Evolutionary conservation across 1,139 yeast species (phyloP).

Genomic region (Candida mesenterica): DNA sequence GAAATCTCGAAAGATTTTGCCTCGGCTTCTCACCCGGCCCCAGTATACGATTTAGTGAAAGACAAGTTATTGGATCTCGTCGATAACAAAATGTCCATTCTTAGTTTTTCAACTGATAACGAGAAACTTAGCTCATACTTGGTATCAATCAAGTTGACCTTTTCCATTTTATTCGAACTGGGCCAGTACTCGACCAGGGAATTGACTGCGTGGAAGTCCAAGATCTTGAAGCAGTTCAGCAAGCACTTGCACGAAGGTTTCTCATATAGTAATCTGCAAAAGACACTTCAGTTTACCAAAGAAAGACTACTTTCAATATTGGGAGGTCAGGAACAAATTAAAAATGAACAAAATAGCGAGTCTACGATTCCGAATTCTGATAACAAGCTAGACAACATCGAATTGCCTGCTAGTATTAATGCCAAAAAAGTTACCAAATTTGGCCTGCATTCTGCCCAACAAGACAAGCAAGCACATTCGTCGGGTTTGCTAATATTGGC

Average conservation of each 20-base stretch:
- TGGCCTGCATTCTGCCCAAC: conserved; percentile 2
- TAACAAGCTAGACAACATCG: conserved; percentile 35
- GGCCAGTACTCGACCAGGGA: conserved; percentile 7
- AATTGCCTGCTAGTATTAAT: conserved; percentile 40
- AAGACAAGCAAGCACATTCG: conserved; percentile 13
- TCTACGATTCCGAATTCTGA: not conserved
- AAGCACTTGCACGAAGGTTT: conserved; percentile 18
- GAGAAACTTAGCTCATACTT: conserved; percentile 30
- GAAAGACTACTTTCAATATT: conserved; percentile 9
- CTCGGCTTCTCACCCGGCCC: conserved; percentile 2
- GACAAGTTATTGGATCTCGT: conserved; percentile 27
- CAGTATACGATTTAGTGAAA: conserved; percentile 10
- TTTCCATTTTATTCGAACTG: conserved; percentile 19
- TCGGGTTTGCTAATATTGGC: conserved; percentile 21
- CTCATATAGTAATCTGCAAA: conserved; percentile 12
- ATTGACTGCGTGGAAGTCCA: conserved; percentile 12
- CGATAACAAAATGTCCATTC: conserved; percentile 21
- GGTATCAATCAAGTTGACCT: conserved; percentile 32
- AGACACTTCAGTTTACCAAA: conserved; percentile 10
- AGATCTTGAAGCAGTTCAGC: conserved; percentile 16
- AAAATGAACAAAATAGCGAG: not conserved
- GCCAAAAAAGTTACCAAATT: conserved; percentile 28
- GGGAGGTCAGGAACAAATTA: not conserved
- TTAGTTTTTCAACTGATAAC: conserved; percentile 32
- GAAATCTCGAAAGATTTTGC: conserved; percentile 4